Evolutionary conservation across 257 asterid genomes (phyloP).

Genomic region (Petrea volubilis): DNA sequence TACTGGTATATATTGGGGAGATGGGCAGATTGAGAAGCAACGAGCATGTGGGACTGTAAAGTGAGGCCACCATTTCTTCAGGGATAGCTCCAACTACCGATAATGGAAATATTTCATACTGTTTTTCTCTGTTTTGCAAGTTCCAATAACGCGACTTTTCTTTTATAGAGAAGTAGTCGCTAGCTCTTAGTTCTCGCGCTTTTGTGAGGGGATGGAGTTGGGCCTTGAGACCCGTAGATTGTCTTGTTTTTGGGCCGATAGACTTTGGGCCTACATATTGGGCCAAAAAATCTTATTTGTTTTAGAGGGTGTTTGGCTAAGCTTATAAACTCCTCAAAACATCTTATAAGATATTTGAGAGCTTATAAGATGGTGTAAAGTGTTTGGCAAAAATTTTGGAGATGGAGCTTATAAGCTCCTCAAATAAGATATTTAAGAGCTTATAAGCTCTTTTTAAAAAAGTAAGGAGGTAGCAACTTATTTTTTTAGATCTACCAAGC

Average conservation of each 20-base stretch:
- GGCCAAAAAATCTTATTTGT: no score
- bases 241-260: not conserved
- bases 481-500: no score
- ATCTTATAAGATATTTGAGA: no score
- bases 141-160: not conserved
- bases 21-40: conserved; percentile 27
- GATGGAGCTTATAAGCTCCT: no score
- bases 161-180: conserved; percentile 15
- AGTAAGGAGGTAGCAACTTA: no score
- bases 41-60: conserved; percentile 30
- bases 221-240: not conserved
- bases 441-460: no score
- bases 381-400: no score
- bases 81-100: conserved; percentile 8
- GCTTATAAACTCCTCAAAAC: no score
- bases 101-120: conserved; percentile 21
- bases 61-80: conserved; percentile 48
- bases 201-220: not conserved
- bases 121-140: not conserved
- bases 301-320: no score
- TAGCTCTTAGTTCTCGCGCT: not conserved
- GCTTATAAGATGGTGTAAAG: no score
- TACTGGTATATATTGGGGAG: conserved; percentile 24
- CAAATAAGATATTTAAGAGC: no score
- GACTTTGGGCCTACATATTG: not conserved